Conservation (phyloP, 2,329 filamentous ascomycete genomes). For the Epichloe typhina region DNA sequence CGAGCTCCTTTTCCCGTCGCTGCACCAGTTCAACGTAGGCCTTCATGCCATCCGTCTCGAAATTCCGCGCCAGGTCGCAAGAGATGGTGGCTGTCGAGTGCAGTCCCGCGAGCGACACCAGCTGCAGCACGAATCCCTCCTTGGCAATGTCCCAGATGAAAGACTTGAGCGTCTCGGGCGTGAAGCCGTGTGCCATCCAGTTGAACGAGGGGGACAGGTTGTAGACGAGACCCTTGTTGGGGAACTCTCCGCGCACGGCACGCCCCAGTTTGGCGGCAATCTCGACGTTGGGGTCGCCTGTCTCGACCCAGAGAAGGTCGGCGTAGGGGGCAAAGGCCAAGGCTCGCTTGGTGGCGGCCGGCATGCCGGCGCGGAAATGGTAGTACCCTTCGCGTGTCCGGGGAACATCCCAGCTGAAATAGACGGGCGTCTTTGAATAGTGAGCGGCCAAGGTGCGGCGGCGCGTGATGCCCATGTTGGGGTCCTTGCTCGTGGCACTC, state of each 20-base stretch:
- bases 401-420: conserved; percentile 84
- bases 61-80: conserved; percentile 64
- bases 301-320: conserved; percentile 95
- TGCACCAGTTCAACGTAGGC: conserved; percentile 95
- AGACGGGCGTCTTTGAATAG: conserved; percentile 53
- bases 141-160: conserved; percentile 96
- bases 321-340: conserved; percentile 85
- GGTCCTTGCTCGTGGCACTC: conserved; percentile 44
- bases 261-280: conserved; percentile 64
- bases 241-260: conserved; percentile 56
- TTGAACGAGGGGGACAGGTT: conserved; percentile 96
- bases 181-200: conserved; percentile 94
- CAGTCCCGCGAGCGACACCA: conserved; percentile 52
- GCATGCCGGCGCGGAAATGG: conserved; percentile 74
- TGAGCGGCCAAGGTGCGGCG: conserved; percentile 60
- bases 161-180: conserved; percentile 63
- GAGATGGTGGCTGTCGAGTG: conserved; percentile 52
- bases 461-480: conserved; percentile 63
- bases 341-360: conserved; percentile 82
- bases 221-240: conserved; percentile 85
- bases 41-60: conserved; percentile 88
- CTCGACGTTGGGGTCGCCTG: conserved; percentile 70
- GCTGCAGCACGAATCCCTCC: conserved; percentile 64
- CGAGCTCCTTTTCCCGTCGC: conserved; percentile 75
- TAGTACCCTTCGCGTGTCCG: conserved; percentile 90